Conservation (phyloP, 768 basidiomycete species). For the Amanita molliuscula region DNA sequence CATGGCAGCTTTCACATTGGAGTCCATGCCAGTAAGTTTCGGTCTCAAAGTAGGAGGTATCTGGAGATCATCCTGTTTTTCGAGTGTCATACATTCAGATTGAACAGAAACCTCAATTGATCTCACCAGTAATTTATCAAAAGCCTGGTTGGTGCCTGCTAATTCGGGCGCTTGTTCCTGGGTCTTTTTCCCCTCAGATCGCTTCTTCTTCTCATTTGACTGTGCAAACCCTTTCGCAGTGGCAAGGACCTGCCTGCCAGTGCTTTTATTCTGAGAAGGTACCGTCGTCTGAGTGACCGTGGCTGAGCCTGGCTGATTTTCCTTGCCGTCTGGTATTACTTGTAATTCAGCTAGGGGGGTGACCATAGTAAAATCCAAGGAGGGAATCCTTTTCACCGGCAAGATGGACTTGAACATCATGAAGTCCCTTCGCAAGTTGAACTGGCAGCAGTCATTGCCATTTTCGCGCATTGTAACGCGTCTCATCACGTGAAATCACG, state of each 20-base stretch:
- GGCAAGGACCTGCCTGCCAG: slow-evolving; percentile 9
- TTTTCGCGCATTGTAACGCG: slow-evolving; percentile 19
- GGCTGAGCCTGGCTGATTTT: slow-evolving; percentile 42
- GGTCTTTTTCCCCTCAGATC: slow-evolving; percentile 25
- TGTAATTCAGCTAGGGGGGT: slow-evolving; percentile 36
- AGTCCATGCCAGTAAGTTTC: slow-evolving; percentile 73
- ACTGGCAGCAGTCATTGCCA: slow-evolving; percentile 19
- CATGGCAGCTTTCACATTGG: slow-evolving; percentile 86
- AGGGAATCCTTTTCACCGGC: slow-evolving; percentile 54
- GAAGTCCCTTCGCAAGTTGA: slow-evolving; percentile 10
- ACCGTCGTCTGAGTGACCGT: slow-evolving; percentile 11
- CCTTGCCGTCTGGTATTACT: slow-evolving; percentile 43
- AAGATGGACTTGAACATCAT: slow-evolving; percentile 79
- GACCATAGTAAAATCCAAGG: slow-evolving; percentile 66
- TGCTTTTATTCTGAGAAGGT: slow-evolving; percentile 5
- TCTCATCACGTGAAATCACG: slow-evolving; percentile 12
- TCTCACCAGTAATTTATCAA: slow-evolving; percentile 73
- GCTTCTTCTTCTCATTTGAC: slow-evolving; percentile 30
- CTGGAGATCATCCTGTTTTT: slow-evolving; percentile 72
- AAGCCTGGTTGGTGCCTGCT: slow-evolving; percentile 52
- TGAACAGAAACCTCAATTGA: not conserved
- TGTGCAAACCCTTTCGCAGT: slow-evolving; percentile 23
- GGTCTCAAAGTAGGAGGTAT: slow-evolving; percentile 71
- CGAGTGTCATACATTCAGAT: slow-evolving; percentile 5
- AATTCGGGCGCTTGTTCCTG: slow-evolving; percentile 24